A percentile compares a stretch with the other conserved stretches of the same genome.
Evolutionary conservation across 768 basidiomycete species (phyloP).

Genomic region (Serendipita sp.): DNA sequence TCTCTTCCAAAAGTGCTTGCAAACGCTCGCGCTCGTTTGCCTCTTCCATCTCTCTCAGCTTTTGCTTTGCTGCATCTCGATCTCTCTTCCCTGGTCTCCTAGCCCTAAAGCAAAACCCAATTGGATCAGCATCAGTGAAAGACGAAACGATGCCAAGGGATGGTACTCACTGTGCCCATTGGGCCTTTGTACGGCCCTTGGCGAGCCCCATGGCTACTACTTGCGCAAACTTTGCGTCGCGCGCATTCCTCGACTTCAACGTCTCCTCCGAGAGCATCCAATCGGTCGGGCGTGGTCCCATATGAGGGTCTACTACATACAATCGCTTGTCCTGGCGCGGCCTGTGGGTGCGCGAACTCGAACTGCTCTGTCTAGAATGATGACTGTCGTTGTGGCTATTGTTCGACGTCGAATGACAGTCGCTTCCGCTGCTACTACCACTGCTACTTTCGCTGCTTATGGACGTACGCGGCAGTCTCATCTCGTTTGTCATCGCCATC

Average conservation of each 20-base stretch:
- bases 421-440: too few relatives aligned
- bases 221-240: not conserved
- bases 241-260: not conserved
- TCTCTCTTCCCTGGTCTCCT: not conserved
- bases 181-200: not conserved
- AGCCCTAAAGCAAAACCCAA: not conserved
- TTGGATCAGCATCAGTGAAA: too few relatives aligned
- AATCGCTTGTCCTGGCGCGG: conserved; percentile 1
- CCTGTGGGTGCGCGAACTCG: not conserved
- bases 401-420: not conserved
- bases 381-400: not conserved
- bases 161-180: not conserved
- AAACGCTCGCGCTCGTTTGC: not conserved
- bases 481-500: too few relatives aligned
- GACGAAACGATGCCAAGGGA: too few relatives aligned
- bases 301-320: not conserved
- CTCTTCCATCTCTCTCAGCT: conserved; percentile 1
- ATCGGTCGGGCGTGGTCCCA: not conserved
- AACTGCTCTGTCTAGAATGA: not conserved
- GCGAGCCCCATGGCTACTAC: not conserved
- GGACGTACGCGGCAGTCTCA: too few relatives aligned
- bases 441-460: too few relatives aligned
- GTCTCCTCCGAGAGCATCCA: conserved; percentile 1
- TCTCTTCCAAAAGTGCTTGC: not conserved
- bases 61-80: conserved; percentile 1